These are phyloP conservation scores for Globisporangium canariense DNA, from an alignment of 352 stramenopile species.

Conservation along the genomic window DNA sequence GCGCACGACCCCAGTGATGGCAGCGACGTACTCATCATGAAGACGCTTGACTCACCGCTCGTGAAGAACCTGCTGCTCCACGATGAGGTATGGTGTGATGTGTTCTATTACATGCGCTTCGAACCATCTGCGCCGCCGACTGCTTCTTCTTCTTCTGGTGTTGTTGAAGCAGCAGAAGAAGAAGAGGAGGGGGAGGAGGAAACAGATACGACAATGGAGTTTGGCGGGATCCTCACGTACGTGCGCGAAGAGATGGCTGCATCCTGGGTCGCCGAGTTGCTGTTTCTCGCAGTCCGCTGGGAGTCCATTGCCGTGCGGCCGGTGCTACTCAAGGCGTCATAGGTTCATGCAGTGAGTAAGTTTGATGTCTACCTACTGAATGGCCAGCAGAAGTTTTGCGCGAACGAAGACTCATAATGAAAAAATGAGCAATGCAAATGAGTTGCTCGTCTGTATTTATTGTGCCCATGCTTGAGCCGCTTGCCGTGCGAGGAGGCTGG, in stretches of 20 bases:
- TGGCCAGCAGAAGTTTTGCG: no score
- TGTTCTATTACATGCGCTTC: conserved; percentile 68
- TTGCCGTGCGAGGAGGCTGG: no score
- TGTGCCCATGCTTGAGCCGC: no score
- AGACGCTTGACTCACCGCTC: conserved; percentile 52
- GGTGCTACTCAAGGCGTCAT: conserved; percentile 32
- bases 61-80: conserved; percentile 37
- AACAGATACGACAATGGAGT: conserved; percentile 21
- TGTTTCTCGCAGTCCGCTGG: conserved; percentile 60
- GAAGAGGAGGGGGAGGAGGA: conserved; percentile 10
- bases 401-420: no score
- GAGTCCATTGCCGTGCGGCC: conserved; percentile 44
- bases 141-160: no score
- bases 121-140: conserved; percentile 6
- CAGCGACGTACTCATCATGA: conserved; percentile 44
- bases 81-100: conserved; percentile 55
- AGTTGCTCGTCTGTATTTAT: no score
- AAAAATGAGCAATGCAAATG: no score
- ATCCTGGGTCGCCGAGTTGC: conserved; percentile 49
- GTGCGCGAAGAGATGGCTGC: conserved; percentile 41
- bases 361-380: no score
- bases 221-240: conserved; percentile 54
- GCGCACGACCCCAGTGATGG: conserved; percentile 20
- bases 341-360: no score
- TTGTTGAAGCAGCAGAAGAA: not conserved